phyloP scores from a whole-genome alignment of 1,284 basidiomycete genomes.

The Tylopilus sp. region DNA sequence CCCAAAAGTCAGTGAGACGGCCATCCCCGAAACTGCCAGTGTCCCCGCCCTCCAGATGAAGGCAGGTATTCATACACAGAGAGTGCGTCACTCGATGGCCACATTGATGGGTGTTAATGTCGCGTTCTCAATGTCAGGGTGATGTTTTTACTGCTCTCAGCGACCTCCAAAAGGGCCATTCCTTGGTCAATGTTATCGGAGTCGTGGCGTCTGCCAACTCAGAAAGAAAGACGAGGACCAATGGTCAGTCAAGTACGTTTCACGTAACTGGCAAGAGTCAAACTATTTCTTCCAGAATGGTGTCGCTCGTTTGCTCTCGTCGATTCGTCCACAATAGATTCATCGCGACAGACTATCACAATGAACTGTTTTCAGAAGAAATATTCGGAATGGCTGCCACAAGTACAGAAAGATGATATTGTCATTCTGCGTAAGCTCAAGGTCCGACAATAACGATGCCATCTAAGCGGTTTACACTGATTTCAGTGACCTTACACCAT shows the following conservation, averaged over 20 bases:
- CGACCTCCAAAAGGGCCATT: constrained; percentile 16
- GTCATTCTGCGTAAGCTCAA: constrained; percentile 32
- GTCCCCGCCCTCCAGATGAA: constrained; percentile 5
- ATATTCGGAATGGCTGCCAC: constrained; percentile 47
- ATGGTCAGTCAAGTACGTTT: constrained; percentile 21
- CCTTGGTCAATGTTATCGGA: constrained; percentile 31
- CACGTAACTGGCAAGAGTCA: background rate
- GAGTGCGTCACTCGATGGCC: constrained; percentile 18
- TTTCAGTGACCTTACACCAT: background rate
- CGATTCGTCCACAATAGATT: constrained; percentile 39
- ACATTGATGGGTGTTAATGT: background rate
- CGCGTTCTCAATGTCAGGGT: constrained; percentile 21
- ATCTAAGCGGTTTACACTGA: background rate
- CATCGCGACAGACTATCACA: constrained; percentile 14
- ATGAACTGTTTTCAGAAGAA: constrained; percentile 52
- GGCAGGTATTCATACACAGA: constrained; percentile 26
- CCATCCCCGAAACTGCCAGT: background rate
- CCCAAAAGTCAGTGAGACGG: background rate
- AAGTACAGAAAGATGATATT: constrained; percentile 36
- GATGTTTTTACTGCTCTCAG: constrained; percentile 27
- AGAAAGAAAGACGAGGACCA: constrained; percentile 20
- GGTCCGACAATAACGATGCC: constrained; percentile 14
- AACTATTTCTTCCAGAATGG: constrained; percentile 26
- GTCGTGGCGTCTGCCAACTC: constrained; percentile 21
- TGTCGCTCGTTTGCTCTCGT: constrained; percentile 22